Evolutionary conservation across 495 filamentous ascomycete species (phyloP).

Genomic region (Podospora bellae-mahoneyi): DNA sequence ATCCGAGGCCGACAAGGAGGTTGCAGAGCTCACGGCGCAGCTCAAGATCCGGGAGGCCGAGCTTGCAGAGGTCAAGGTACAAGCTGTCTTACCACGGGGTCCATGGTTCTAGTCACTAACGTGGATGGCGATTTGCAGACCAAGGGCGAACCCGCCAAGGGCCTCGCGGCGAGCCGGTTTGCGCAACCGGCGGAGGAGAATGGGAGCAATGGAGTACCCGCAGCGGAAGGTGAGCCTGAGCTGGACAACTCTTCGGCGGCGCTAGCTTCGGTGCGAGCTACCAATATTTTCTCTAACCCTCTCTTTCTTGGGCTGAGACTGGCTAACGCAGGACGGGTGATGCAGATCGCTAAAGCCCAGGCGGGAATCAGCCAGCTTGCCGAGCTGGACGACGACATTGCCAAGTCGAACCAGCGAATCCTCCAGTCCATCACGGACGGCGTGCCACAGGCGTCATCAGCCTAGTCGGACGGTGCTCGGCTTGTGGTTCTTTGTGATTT

Average conservation of each 20-base stretch:
- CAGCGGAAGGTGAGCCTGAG: conserved; percentile 52
- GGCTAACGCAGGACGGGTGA: conserved; percentile 9
- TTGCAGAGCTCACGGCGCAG: conserved; percentile 46
- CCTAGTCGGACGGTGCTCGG: neutral
- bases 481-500: conserved; percentile 3
- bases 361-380: conserved; percentile 43
- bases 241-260: conserved; percentile 53
- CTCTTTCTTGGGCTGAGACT: conserved; percentile 2
- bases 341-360: conserved; percentile 50
- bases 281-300: conserved; percentile 21
- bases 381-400: conserved; percentile 48
- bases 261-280: conserved; percentile 54
- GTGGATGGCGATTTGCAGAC: conserved; percentile 15
- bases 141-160: conserved; percentile 36
- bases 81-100: conserved; percentile 14
- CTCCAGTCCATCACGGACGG: conserved; percentile 41
- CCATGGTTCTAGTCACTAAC: conserved; percentile 1
- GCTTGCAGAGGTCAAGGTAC: conserved; percentile 51
- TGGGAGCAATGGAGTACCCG: conserved; percentile 25
- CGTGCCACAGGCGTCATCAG: conserved; percentile 17
- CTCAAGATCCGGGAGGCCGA: conserved; percentile 53
- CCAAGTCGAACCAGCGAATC: conserved; percentile 42
- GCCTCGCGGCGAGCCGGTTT: conserved; percentile 46
- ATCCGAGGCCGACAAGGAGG: conserved; percentile 36
- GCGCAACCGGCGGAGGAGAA: conserved; percentile 32